Evolutionary conservation across 2,329 filamentous ascomycete genomes (phyloP).

Genomic region (Thielaviopsis punctulata): DNA sequence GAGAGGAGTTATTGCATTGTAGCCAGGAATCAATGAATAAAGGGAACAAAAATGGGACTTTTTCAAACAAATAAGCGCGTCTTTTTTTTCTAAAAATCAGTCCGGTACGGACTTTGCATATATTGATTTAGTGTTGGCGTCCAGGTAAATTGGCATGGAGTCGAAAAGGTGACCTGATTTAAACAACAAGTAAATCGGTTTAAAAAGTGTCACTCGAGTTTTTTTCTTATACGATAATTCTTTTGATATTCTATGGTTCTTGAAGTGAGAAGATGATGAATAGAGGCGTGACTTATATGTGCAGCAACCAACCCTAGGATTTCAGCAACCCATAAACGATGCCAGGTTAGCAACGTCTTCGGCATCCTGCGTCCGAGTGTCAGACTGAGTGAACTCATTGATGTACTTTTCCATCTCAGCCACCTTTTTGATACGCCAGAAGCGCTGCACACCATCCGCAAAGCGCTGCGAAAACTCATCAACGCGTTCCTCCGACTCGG

Average conservation of each 20-base stretch:
- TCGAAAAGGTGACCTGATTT: not conserved
- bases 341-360: slow-evolving; percentile 18
- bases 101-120: slow-evolving; percentile 11
- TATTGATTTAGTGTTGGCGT: slow-evolving; percentile 12
- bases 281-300: no score
- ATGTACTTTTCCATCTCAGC: slow-evolving; percentile 47
- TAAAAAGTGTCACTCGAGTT: slow-evolving; percentile 1
- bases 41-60: slow-evolving; percentile 12
- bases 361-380: slow-evolving; percentile 9
- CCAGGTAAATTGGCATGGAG: slow-evolving; percentile 9
- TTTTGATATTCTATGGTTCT: not conserved
- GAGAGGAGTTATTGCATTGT: slow-evolving; percentile 8
- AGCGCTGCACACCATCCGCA: slow-evolving; percentile 49
- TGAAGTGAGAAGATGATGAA: not conserved
- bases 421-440: slow-evolving; percentile 58
- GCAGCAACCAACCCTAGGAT: no score
- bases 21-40: slow-evolving; percentile 12
- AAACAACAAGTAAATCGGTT: not conserved
- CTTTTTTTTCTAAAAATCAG: no score
- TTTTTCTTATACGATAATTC: not conserved
- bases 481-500: slow-evolving; percentile 56
- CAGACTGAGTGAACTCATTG: slow-evolving; percentile 17
- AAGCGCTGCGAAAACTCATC: slow-evolving; percentile 44
- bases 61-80: slow-evolving; percentile 11
- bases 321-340: slow-evolving; percentile 18